Evolutionary conservation across 2,329 filamentous ascomycete genomes (phyloP).

Genomic region (Eutypella sp.): DNA sequence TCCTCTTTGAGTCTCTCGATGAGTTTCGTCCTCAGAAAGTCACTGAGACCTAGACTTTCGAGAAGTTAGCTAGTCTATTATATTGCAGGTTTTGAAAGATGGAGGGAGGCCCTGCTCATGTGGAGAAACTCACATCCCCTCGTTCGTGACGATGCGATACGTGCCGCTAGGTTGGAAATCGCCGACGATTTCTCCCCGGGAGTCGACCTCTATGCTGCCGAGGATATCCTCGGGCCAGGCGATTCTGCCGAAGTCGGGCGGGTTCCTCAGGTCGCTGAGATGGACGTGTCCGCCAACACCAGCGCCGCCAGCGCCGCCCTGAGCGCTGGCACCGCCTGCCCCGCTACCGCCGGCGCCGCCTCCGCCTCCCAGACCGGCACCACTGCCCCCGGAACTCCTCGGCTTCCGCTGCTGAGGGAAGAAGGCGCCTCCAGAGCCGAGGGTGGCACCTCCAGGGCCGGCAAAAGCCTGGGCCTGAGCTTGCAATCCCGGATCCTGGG

Average conservation of each 20-base stretch:
- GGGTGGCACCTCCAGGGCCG: slow-evolving; percentile 48
- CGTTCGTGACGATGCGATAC: slow-evolving; percentile 59
- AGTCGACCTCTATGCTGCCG: slow-evolving; percentile 61
- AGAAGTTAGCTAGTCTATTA: neutral
- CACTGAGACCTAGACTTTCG: neutral
- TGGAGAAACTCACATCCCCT: slow-evolving; percentile 65
- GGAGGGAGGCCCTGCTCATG: too few species aligned
- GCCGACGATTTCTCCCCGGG: slow-evolving; percentile 50
- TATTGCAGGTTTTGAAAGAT: too few species aligned
- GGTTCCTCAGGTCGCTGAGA: slow-evolving; percentile 58
- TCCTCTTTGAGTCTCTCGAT: neutral
- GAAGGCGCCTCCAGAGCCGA: slow-evolving; percentile 48
- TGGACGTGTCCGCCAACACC: slow-evolving; percentile 61
- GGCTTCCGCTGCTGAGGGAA: slow-evolving; percentile 37
- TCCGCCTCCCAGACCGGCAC: slow-evolving; percentile 28
- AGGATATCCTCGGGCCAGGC: slow-evolving; percentile 67
- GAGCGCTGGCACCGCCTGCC: slow-evolving; percentile 51
- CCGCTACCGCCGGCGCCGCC: slow-evolving; percentile 40
- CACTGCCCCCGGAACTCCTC: slow-evolving; percentile 23
- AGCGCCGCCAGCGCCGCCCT: slow-evolving; percentile 57
- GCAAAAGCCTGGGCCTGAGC: slow-evolving; percentile 57
- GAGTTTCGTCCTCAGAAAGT: neutral
- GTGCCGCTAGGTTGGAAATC: slow-evolving; percentile 56
- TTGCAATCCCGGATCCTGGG: slow-evolving; percentile 49
- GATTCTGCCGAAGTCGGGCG: slow-evolving; percentile 63